Evolutionary conservation across 2,329 filamentous ascomycete species (phyloP), one percentile per base, ranked within the genome.

Genomic region (Tolypocladium sp.): DNA sequence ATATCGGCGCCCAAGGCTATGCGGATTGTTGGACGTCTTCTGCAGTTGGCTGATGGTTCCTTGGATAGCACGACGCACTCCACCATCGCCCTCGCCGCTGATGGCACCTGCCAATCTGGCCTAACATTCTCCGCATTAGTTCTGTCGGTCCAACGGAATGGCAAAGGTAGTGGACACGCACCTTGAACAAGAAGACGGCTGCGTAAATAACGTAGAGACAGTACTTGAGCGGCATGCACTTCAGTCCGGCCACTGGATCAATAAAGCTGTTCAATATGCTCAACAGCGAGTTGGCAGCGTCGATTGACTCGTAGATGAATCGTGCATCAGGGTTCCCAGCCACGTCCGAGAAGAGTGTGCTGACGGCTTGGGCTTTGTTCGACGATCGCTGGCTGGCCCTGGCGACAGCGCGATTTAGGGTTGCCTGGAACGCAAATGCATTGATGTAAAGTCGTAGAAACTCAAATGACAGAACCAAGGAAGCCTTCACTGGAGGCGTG

Each of bases 371-470:
- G 63, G 44, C 68, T 64, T 62, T 75, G 67, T 25, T 68, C 66
- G 63, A 72, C 71, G 54, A 70, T 68, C 65, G 74, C 74, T 59
- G 67, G 69, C 55, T 70, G 13, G 64, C 63, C 44, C 65, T 59
- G 9, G 67, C 54, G 6, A 77, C 63, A 73, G 71, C 58, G 71
- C 81, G 66, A 79, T 81, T 64, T 72, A 83, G 56, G 82, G 86
- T 88, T 3, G 88, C 87, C 68, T 91, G 88, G 64, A 90, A 90
- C 1, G 87, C 88, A 67, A 90, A 91, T 0, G 88, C 87, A 60
- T 89, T 90, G 56, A 87, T 88, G 69, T 91, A 91, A 1, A 91
- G 77, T 8, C 87, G 80, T 2, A 91, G 73, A 66, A 90, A 91
- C 64, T 90, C 86, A 66, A 89, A 90, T 0, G 86, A 88, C 66